Evolutionary conservation across 106 monocot species (phyloP), one percentile per base, ranked within the genome.

Genomic region (Allium cepa): DNA sequence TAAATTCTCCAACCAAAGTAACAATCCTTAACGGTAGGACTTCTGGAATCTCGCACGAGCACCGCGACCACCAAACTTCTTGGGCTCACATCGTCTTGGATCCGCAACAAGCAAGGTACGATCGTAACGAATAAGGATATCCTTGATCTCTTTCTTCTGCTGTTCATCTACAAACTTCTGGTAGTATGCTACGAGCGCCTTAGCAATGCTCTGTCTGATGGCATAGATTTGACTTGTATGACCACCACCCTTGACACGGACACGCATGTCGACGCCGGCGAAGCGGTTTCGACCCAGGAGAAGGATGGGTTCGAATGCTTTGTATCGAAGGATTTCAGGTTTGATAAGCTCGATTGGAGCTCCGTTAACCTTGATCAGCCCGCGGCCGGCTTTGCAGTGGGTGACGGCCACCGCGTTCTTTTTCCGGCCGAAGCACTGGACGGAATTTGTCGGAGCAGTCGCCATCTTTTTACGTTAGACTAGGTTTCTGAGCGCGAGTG

Each of bases 141-240:
- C 63, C 53, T 72, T 63, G 13, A 72, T 50, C 18, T 63, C 63
- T 53, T 72, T 62, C 72, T 72, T 72, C n/a, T 16, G 45, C 26
- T 72, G 53, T 45, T 72, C 72, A 47, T 72, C 72, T 10, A 72
- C 62, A 53, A 53, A 72, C 63, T 72, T 72, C 72, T 72, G 72
- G 63, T 72, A 63, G 28, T 63, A 72, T 4, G 63, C 72, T 10
- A 72, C 72, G 47, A 72, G 72, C 36, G 72, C 72, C 55, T 72
- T 72, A 51, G 72, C 72, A 18, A 72, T 72, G 72, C 63, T 66
- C 49, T 66, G 73, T 11, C 66, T 46, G 15, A 73, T 73, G 57
- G 57, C 73, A 49, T 66, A 73, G 57, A 73, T 73, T 58, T 73
- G 66, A 46, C 57, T 57, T 3, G 66, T 73, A n/a, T 73, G 15